These are phyloP conservation scores for Stropharia rugosoannulata DNA, from an alignment of 768 basidiomycete genomes.

Conservation along the genomic window DNA sequence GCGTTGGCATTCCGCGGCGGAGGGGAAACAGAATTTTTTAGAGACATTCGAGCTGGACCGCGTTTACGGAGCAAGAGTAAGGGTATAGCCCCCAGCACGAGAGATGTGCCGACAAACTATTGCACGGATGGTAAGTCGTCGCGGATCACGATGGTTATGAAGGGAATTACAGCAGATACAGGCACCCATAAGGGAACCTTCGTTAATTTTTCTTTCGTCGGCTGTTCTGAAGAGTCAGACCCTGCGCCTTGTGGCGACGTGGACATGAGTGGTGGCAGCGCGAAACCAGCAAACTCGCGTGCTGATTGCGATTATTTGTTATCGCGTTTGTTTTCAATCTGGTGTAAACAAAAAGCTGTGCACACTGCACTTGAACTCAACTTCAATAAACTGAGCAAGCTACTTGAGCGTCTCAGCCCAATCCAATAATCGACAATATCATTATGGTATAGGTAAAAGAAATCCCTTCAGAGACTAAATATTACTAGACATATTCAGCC, in stretches of 20 bases:
- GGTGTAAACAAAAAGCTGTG: too few relatives aligned
- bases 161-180: slow-evolving; percentile 1
- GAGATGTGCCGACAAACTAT: slow-evolving; percentile 30
- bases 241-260: not conserved
- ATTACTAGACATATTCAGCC: too few relatives aligned
- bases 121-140: not conserved
- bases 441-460: too few relatives aligned
- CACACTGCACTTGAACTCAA: too few relatives aligned
- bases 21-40: slow-evolving; percentile 25
- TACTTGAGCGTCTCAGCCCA: too few relatives aligned
- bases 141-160: not conserved
- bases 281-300: not conserved
- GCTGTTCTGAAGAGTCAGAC: not conserved
- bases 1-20: slow-evolving; percentile 27
- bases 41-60: slow-evolving; percentile 22
- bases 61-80: slow-evolving; percentile 33
- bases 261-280: not conserved
- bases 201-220: not conserved
- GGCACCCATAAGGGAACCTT: slow-evolving; percentile 6
- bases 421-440: too few relatives aligned
- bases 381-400: too few relatives aligned
- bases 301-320: not conserved
- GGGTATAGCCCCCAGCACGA: slow-evolving; percentile 32
- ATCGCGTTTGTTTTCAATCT: not conserved
- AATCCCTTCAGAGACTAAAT: too few relatives aligned